phyloP scores from a whole-genome alignment of 192 early-diverging fungal species.

The Lunasporangiospora selenospora region DNA sequence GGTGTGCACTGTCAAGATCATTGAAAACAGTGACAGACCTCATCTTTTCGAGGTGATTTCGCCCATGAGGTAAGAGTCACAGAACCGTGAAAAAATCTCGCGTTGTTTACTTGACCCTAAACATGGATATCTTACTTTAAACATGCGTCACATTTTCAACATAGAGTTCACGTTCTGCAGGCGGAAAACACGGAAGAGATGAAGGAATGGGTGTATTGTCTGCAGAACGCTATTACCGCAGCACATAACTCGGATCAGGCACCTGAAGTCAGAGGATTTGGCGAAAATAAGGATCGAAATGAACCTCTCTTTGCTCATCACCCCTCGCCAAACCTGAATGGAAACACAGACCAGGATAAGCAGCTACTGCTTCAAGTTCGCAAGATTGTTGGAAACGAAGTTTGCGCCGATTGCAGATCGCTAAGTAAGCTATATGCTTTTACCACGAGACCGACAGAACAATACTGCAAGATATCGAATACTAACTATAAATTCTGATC shows the following conservation, averaged over 20 bases:
- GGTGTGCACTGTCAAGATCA: slow-evolving; percentile 75
- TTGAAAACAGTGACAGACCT: slow-evolving; percentile 69
- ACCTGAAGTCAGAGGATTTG: slow-evolving; percentile 45
- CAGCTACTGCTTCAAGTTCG: slow-evolving; percentile 48
- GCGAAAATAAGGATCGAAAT: slow-evolving; percentile 12
- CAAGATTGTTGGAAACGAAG: slow-evolving; percentile 59
- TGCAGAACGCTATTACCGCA: slow-evolving; percentile 64
- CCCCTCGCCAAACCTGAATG: slow-evolving; percentile 43
- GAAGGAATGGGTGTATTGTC: slow-evolving; percentile 76
- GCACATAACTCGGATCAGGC: slow-evolving; percentile 60
- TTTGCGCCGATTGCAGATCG: slow-evolving; percentile 62
- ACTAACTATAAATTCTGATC: neutral
- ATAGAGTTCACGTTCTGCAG: slow-evolving; percentile 76
- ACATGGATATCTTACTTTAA: neutral
- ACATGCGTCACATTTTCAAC: too few species aligned
- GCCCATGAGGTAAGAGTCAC: slow-evolving; percentile 66
- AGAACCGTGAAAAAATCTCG: too few species aligned
- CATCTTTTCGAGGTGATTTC: slow-evolving; percentile 87
- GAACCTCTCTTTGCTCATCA: slow-evolving; percentile 34
- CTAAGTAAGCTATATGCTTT: slow-evolving; percentile 43
- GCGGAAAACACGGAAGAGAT: slow-evolving; percentile 75
- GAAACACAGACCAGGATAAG: slow-evolving; percentile 51
- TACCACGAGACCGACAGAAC: too few species aligned
- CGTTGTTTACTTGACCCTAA: too few species aligned
- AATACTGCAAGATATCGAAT: neutral